Evolutionary conservation across 176 grass and related monocot species (phyloP), one percentile per base, ranked within the genome.

Genomic region (Rhynchospora tenuis): DNA sequence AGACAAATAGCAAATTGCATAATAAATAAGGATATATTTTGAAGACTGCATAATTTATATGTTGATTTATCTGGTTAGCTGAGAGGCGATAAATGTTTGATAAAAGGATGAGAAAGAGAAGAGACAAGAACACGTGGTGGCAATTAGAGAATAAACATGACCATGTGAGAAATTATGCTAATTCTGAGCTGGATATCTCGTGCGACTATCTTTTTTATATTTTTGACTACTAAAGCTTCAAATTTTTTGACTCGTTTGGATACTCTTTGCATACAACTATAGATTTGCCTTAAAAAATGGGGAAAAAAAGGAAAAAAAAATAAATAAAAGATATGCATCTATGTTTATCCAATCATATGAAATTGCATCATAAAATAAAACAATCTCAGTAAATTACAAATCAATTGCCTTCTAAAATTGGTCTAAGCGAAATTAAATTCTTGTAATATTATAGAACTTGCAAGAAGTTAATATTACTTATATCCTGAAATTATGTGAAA

Each of bases 81-180:
- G 33, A 38, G 33, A 38, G 33, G 33, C 33, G 5, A 38, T 38
- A 38, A 38, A 38, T 38, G 33, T 61, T 29, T 64, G 17, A 45
- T 44, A 46, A 19, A 69, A 28, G n/a, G 11, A 64, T 28, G 27
- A 19, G n/a, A 63, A 64, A 48, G 45, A 67, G 58, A 50, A 19
- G 61, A 67, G 80, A 82, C 80, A 82, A 54, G 45, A 67, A 68
- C 80, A 82, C 80, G 80, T 82, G 80, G 57, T 55, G 80, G 59
- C 45, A 50, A 82, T 60, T 82, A 77, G 24, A 77, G 15, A 77
- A 77, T 77, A 77, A 67, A 82, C 80, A 82, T 33, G 23, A 50
- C 59, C 80, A 67, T 82, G 80, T 82, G 80, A 82, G 80, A 82
- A 62, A 82, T 64, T 63, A 81, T 59, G 17, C 59, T 26, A 63